Percentiles rank a stretch among this genome's conserved stretches.
phyloP scores from a whole-genome alignment of 805 yeast genomes.

The Candida pseudoglaebosa region DNA sequence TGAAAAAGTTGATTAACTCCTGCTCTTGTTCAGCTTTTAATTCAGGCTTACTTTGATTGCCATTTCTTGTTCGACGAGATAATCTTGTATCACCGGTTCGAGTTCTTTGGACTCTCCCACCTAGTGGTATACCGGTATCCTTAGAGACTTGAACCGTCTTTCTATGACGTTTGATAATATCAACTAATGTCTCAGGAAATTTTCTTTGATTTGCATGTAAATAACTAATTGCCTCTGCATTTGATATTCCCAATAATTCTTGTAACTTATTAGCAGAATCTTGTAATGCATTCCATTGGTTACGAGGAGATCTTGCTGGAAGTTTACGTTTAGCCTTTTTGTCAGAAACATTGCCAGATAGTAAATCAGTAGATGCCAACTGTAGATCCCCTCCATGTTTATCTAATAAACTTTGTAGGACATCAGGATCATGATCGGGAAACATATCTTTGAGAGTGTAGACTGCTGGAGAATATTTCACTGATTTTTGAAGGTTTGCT shows the following conservation, averaged over 20 bases:
- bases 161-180: slow-evolving; percentile 22
- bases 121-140: slow-evolving; percentile 8
- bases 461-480: slow-evolving; percentile 13
- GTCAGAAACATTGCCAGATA: slow-evolving; percentile 4
- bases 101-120: slow-evolving; percentile 35
- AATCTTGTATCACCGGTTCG: background rate
- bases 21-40: slow-evolving; percentile 21
- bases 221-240: slow-evolving; percentile 13
- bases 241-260: slow-evolving; percentile 15
- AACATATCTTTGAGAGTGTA: slow-evolving; percentile 39
- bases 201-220: slow-evolving; percentile 25
- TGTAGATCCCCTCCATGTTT: slow-evolving; percentile 27
- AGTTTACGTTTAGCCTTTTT: too few relatives aligned
- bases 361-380: slow-evolving; percentile 9
- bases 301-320: too few relatives aligned
- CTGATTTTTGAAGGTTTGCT: background rate
- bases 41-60: slow-evolving; percentile 11
- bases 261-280: slow-evolving; percentile 16
- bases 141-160: background rate
- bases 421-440: slow-evolving; percentile 33
- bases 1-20: slow-evolving; percentile 30
- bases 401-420: slow-evolving; percentile 25
- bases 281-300: slow-evolving; percentile 12
- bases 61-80: background rate
- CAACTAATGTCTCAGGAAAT: slow-evolving; percentile 30